A percentile compares a stretch with the other conserved stretches of the same genome.
These are phyloP conservation scores for Lodderomyces metapsilosis DNA, from an alignment of 1,139 yeast genomes.

Conservation along the genomic window DNA sequence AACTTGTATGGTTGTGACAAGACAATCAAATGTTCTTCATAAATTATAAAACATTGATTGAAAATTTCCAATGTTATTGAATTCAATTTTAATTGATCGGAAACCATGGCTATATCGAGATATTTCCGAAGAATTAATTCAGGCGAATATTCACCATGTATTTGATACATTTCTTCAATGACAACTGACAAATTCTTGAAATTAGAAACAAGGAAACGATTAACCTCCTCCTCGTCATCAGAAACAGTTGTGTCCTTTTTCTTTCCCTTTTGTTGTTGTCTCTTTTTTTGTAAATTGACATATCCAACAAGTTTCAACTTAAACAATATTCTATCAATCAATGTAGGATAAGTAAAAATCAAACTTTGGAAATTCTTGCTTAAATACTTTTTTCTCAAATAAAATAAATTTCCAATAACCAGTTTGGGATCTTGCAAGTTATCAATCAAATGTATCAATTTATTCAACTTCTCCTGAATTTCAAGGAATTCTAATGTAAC, in stretches of 20 bases:
- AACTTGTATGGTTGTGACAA: slow-evolving; percentile 17
- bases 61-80: slow-evolving; percentile 80
- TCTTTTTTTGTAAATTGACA: slow-evolving; percentile 17
- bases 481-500: slow-evolving; percentile 40
- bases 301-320: slow-evolving; percentile 55
- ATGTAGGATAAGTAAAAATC: slow-evolving; percentile 71
- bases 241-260: background rate
- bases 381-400: slow-evolving; percentile 54
- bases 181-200: slow-evolving; percentile 76
- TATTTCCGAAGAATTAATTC: slow-evolving; percentile 52
- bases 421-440: slow-evolving; percentile 38
- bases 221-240: slow-evolving; percentile 12
- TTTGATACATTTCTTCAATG: slow-evolving; percentile 63
- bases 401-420: slow-evolving; percentile 56
- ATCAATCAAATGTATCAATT: slow-evolving; percentile 60
- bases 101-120: slow-evolving; percentile 59
- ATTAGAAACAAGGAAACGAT: slow-evolving; percentile 42
- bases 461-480: slow-evolving; percentile 71
- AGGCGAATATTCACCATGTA: slow-evolving; percentile 45
- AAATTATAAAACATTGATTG: slow-evolving; percentile 82
- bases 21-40: slow-evolving; percentile 66
- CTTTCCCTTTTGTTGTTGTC: background rate
- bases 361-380: slow-evolving; percentile 50
- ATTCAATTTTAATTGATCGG: slow-evolving; percentile 65
- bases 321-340: slow-evolving; percentile 59